Evolutionary conservation across 192 early-diverging fungal species (phyloP), one percentile per base, ranked within the genome.

Genomic region (Backusella psychrophila): DNA sequence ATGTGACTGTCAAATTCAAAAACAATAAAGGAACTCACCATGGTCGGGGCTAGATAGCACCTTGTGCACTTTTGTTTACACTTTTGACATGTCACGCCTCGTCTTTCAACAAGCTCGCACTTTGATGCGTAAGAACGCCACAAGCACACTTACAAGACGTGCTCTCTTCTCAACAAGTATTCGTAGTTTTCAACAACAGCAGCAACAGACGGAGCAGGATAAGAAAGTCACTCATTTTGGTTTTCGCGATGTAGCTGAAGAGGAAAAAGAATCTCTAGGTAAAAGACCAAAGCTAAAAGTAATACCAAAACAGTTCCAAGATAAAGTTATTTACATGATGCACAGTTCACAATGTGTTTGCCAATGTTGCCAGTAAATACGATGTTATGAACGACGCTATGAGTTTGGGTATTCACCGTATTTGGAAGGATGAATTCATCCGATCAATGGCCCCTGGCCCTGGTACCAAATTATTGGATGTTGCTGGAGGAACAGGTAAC

Each of bases 371-470:
- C 3, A 81, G 86, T n/a, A 96, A 93, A 66, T 99, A 99, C 86
- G 98, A 99, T 81, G 72, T 97, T 12, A 98, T 99, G 98, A 98
- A 98, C 86, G 97, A 98, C 73, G 91, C 93, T 21, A 98, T 98
- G 97, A 94, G 92, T 79, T 85, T 89, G 35, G 98, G 98, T 35
- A 83, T 99, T 23, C 97, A 99, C 81, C 89, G 97, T 69, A 79
- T 98, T 38, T 99, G 98, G 98, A 99, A 99, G 78, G 95, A 98
- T 77, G 90, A 96, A 78, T 94, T 95, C 81, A 93, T 99, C 72
- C 87, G 90, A 29, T 86, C 82, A 23, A 86, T 99, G 84, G 90
- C 94, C 1, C 96, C 98, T 0, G 82, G 89, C 2, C 92, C 91
- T 6, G 90, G 89, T 9, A 96, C 95, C 36, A 91, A 89, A 69